phyloP scores from a whole-genome alignment of 495 filamentous ascomycete species.

The Aspergillus conjunctus region DNA sequence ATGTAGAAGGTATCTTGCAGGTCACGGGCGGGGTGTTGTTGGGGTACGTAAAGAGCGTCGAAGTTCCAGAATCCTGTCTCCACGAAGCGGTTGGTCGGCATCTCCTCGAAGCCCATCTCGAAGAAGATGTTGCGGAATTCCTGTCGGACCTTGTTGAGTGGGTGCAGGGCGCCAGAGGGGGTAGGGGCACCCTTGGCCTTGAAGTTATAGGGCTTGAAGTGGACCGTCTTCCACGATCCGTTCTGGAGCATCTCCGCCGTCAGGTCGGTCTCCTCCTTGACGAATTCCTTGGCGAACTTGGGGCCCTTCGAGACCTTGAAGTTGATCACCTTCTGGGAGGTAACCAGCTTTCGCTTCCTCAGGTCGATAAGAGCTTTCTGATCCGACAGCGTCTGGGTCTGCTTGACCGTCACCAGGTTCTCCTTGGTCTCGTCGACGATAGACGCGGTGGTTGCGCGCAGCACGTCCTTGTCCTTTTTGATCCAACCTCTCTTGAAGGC shows the following conservation, averaged over 20 bases:
- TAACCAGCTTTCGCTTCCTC: slow-evolving; percentile 86
- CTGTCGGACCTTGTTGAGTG: slow-evolving; percentile 88
- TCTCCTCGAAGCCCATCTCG: slow-evolving; percentile 62
- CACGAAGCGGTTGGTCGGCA: slow-evolving; percentile 67
- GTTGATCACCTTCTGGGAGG: slow-evolving; percentile 77
- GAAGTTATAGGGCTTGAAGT: slow-evolving; percentile 98
- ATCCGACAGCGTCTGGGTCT: slow-evolving; percentile 67
- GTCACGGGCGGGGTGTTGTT: slow-evolving; percentile 96
- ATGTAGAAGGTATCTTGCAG: slow-evolving; percentile 98
- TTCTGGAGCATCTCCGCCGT: slow-evolving; percentile 87
- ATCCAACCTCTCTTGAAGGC: slow-evolving; percentile 98
- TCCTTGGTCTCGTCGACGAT: slow-evolving; percentile 80
- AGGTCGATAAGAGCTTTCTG: slow-evolving; percentile 74
- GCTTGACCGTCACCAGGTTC: slow-evolving; percentile 67
- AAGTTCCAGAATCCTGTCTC: slow-evolving; percentile 99
- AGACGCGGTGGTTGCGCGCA: slow-evolving; percentile 60
- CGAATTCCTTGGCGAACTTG: slow-evolving; percentile 81
- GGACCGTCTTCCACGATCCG: slow-evolving; percentile 68
- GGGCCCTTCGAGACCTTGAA: slow-evolving; percentile 82
- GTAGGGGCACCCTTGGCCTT: slow-evolving; percentile 81
- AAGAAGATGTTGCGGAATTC: slow-evolving; percentile 99
- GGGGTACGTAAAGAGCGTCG: slow-evolving; percentile 93
- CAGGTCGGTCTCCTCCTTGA: slow-evolving; percentile 93
- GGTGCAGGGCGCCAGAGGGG: slow-evolving; percentile 84
- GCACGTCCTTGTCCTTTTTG: slow-evolving; percentile 74